Percentiles rank a stretch among this genome's conserved stretches.
Conservation (phyloP, 148 eudicot species). For the Salicornia ramosissima region DNA sequence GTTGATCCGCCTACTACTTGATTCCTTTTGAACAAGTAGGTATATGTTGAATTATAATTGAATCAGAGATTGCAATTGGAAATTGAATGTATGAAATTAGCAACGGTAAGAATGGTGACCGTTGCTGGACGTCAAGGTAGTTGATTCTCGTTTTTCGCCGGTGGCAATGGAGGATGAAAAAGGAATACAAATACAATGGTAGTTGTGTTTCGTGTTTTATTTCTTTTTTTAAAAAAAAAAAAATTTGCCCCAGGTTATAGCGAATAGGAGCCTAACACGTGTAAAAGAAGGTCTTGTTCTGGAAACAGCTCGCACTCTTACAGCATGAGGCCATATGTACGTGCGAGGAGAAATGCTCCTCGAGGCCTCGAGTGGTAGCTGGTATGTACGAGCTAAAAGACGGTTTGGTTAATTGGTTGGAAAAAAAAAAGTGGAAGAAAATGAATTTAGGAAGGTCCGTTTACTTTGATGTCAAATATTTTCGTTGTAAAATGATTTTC, state of each 20-base stretch:
- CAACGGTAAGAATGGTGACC: background rate
- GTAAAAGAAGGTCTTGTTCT: background rate
- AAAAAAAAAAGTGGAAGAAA: too few species aligned
- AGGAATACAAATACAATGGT: background rate
- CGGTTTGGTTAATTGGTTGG: too few species aligned
- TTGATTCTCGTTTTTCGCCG: constrained; percentile 13
- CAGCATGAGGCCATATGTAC: too few species aligned
- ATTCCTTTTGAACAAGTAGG: too few species aligned
- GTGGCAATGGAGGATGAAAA: background rate
- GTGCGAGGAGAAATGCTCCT: too few species aligned
- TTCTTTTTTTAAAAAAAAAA: background rate
- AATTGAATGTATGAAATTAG: background rate
- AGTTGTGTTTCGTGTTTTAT: background rate
- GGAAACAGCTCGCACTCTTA: background rate
- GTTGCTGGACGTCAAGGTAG: background rate
- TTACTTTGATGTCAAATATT: too few species aligned
- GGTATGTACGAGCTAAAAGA: too few species aligned
- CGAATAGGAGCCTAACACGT: background rate
- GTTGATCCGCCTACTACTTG: background rate
- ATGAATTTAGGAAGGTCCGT: too few species aligned
- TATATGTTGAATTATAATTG: background rate
- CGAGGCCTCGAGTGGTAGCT: too few species aligned
- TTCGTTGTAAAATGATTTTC: too few species aligned
- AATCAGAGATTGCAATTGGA: background rate
- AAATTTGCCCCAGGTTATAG: background rate